Conservation (phyloP, 73 alveolate species). For the Tetrahymena thermophila region DNA sequence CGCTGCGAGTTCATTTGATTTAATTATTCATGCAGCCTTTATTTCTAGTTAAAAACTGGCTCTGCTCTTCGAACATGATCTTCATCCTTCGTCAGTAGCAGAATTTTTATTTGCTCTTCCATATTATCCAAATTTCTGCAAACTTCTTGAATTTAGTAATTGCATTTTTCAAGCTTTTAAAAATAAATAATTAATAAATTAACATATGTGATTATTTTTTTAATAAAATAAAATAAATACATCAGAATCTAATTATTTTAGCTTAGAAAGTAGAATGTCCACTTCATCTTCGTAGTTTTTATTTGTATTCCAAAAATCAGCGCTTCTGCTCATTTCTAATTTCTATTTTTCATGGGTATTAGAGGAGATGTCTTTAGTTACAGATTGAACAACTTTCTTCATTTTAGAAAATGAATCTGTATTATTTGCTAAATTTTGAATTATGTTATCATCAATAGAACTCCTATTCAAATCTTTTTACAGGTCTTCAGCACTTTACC, state of each 20-base stretch:
- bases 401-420: slow-evolving; percentile 9
- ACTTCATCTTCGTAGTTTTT: slow-evolving; percentile 29
- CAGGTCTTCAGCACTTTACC: not conserved
- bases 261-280: not conserved
- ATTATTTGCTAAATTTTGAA: not conserved
- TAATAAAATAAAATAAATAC: not conserved
- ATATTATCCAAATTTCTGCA: slow-evolving; percentile 30
- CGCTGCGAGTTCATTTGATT: slow-evolving; percentile 18
- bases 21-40: slow-evolving; percentile 5
- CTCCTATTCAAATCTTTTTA: not conserved
- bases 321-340: slow-evolving; percentile 16
- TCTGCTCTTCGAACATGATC: slow-evolving; percentile 42
- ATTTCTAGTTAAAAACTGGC: slow-evolving; percentile 27
- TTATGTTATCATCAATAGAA: not conserved
- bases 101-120: slow-evolving; percentile 20
- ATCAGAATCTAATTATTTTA: slow-evolving; percentile 30
- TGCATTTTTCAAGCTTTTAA: slow-evolving; percentile 15
- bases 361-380: slow-evolving; percentile 1
- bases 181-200: not conserved
- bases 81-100: slow-evolving; percentile 18
- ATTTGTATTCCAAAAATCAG: slow-evolving; percentile 34
- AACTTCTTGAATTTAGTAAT: slow-evolving; percentile 16
- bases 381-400: slow-evolving; percentile 31
- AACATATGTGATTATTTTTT: too few species aligned
- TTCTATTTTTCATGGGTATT: slow-evolving; percentile 11